Evolutionary conservation across 2,329 filamentous ascomycete genomes (phyloP), one percentile per base, ranked within the genome.

Genomic region (Penicillium sp.): DNA sequence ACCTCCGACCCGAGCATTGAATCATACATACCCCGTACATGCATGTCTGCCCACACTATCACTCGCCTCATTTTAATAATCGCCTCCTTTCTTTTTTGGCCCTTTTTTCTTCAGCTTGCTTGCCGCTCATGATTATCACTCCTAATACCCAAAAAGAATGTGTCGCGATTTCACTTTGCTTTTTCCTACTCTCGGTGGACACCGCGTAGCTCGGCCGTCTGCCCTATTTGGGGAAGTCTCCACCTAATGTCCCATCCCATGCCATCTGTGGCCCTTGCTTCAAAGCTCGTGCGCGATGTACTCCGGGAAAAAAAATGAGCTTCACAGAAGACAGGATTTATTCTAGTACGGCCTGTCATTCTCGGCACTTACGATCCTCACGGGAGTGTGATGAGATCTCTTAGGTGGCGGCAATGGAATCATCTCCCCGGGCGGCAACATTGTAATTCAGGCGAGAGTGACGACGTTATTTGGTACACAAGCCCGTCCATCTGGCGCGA

Each of bases 221-320:
- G 40, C 48, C 63, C 59, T 54, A 52, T 59, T 65, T 35, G 41
- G 63, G 63, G 23, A 61, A 58, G 31, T 38, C 33, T 50, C 62
- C 62, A 63, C 58, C 45, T 53, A 29, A 53, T 21, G 54, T 62
- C 38, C 33, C 62, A 59, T 62, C 33, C 33, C 62, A 59, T 58
- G 29, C 19, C 31, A 51, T 37, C 27, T 15, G 51, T 46, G 7
- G 40, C 41, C 52, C 57, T 47, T 50, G 40, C 47, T 29, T 37
- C 41, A 21, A 45, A 56, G 38, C 47, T 52, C 48, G 31, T 45
- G 48, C 19, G 8, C 33, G 6, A 41, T 51, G 47, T 45, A 31
- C 25, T 38, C 31, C n/a, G 23, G 21, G 6, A 29, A 43, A 33
- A 13, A 31, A 33, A 13, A 31, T 4, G 25, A 42, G 37, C n/a